Conservation (phyloP, 331 rosid genomes). For the Acacia concinna region DNA sequence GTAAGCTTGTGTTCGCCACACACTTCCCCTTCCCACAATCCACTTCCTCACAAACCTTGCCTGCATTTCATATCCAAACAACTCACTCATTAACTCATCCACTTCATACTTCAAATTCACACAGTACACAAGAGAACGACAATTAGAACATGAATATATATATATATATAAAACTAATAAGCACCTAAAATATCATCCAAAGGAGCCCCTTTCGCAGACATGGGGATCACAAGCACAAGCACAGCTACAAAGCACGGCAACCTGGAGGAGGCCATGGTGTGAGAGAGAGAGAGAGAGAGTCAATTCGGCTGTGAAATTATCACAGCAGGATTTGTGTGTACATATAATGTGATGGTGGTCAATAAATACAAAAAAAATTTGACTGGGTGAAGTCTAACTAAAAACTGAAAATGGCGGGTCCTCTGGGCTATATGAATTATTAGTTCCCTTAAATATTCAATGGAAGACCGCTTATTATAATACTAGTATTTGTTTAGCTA, state of each 20-base stretch:
- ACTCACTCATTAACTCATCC: background rate
- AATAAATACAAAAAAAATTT: background rate
- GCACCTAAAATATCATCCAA: constrained; percentile 38
- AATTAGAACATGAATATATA: no score
- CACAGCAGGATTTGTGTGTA: background rate
- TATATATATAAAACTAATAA: background rate
- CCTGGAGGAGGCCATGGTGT: constrained; percentile 50
- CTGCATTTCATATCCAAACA: constrained; percentile 44
- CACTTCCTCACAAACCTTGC: constrained; percentile 48
- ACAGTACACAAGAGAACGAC: background rate
- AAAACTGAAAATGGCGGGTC: background rate
- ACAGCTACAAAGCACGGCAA: constrained; percentile 37
- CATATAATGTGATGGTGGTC: background rate
- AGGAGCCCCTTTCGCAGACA: constrained; percentile 32
- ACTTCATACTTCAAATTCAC: background rate
- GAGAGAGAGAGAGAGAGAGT: background rate
- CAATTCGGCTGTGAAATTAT: constrained; percentile 1
- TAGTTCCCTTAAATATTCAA: background rate
- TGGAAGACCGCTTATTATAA: background rate
- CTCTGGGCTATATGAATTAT: background rate
- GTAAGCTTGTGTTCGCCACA: constrained; percentile 22
- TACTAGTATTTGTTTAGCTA: background rate
- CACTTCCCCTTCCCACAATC: constrained; percentile 83
- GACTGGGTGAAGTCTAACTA: background rate
- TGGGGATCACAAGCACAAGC: constrained; percentile 44